A percentile compares a stretch with the other conserved stretches of the same genome.
phyloP scores from a whole-genome alignment of 768 basidiomycete species.

The Neoboletus subvelutipes region DNA sequence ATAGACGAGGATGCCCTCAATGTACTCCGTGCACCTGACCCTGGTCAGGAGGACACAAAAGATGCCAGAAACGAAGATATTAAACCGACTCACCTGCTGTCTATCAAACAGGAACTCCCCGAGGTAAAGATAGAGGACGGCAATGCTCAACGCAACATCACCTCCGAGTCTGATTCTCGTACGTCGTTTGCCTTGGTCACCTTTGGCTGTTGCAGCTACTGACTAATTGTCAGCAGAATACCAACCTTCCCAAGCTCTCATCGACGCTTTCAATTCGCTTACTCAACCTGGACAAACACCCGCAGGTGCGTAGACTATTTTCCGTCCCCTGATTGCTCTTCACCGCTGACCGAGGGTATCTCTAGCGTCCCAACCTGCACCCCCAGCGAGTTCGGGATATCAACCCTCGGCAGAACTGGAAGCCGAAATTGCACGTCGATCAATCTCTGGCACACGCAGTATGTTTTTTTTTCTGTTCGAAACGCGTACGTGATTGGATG shows the following conservation, averaged over 20 bases:
- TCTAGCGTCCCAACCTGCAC: background rate
- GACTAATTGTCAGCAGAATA: slow-evolving; percentile 3
- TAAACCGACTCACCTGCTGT: background rate
- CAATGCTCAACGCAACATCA: background rate
- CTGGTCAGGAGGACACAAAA: slow-evolving; percentile 1
- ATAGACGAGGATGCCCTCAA: slow-evolving; percentile 27
- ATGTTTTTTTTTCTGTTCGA: background rate
- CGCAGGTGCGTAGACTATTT: background rate
- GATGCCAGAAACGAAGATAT: background rate
- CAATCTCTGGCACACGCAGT: background rate
- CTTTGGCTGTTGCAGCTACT: background rate
- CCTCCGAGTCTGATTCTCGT: background rate
- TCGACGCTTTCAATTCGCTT: slow-evolving; percentile 12
- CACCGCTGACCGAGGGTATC: background rate
- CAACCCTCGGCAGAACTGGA: slow-evolving; percentile 9
- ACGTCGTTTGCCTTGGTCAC: background rate
- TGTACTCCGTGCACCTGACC: slow-evolving; percentile 8
- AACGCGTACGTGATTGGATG: no score
- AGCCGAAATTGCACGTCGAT: background rate
- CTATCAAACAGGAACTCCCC: slow-evolving; percentile 7
- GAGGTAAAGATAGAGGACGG: slow-evolving; percentile 9
- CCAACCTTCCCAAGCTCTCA: slow-evolving; percentile 13
- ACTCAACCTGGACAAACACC: background rate
- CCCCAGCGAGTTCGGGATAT: slow-evolving; percentile 3
- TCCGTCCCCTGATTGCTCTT: background rate